Evolutionary conservation across 2,329 filamentous ascomycete genomes (phyloP).

Genomic region (Neurospora sp.): DNA sequence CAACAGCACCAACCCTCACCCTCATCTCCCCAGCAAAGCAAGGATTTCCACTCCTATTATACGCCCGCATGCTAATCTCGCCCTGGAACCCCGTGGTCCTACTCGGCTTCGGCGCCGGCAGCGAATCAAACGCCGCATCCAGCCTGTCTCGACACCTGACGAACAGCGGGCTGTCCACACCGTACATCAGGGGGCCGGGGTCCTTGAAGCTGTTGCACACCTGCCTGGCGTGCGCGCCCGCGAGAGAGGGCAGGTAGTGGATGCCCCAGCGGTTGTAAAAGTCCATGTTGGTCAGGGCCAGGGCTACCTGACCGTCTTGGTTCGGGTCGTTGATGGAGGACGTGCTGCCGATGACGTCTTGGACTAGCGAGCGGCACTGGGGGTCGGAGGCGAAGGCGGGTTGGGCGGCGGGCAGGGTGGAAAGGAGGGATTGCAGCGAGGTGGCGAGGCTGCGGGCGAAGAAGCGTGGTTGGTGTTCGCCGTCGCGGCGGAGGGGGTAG

Average conservation of each 20-base stretch:
- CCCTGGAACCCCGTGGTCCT: slow-evolving; percentile 4
- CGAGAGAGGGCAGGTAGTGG: slow-evolving; percentile 48
- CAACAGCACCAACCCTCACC: slow-evolving; percentile 27
- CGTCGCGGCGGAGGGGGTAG: slow-evolving; percentile 27
- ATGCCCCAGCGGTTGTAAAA: slow-evolving; percentile 44
- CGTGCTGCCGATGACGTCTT: slow-evolving; percentile 36
- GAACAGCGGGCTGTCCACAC: slow-evolving; percentile 41
- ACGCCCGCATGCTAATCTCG: slow-evolving; percentile 31
- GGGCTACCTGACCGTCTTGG: slow-evolving; percentile 36
- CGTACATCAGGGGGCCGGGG: slow-evolving; percentile 45
- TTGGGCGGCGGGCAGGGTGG: slow-evolving; percentile 25
- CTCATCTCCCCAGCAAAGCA: slow-evolving; percentile 45
- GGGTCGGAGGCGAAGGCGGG: slow-evolving; percentile 24
- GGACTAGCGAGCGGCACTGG: slow-evolving; percentile 35
- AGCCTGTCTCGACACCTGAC: slow-evolving; percentile 37
- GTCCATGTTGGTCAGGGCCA: slow-evolving; percentile 30
- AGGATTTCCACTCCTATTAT: slow-evolving; percentile 30
- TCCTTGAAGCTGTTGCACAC: slow-evolving; percentile 55
- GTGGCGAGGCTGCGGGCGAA: slow-evolving; percentile 7
- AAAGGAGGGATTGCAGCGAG: slow-evolving; percentile 13
- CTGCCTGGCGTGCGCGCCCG: slow-evolving; percentile 46
- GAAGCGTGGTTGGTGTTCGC: slow-evolving; percentile 25
- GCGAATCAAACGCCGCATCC: slow-evolving; percentile 37
- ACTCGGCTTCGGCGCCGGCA: slow-evolving; percentile 35
- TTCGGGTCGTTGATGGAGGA: neutral